Base-by-base conservation (phyloP, 2,329 filamentous ascomycete species). In the Xylariales sp. region DNA sequence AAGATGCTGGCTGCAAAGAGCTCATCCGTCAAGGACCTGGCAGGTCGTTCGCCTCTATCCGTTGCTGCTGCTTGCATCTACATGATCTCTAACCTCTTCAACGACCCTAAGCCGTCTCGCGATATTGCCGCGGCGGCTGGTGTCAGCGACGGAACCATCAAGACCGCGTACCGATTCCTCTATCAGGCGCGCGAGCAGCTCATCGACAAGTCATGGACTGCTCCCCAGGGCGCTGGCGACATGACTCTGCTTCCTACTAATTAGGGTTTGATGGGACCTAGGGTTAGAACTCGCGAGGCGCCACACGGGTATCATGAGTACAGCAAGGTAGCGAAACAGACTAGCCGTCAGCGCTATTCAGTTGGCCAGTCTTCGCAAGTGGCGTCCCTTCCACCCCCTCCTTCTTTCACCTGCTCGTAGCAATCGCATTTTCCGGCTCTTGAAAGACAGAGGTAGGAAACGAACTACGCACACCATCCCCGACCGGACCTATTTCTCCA, bases 21-120 rank as follows among this genome's bases (percentile, higher is more conserved):
- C 51, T 83, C 82, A 18, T 77, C 79, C 36, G 82, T 88, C 46
- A 85, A 87, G 45, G 84, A 88, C 42, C 77, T 97, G 46, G 90
- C 91, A 25, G 93, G 93, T 51, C 88, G 93, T 45, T 97, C 91
- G 44, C 93, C 93, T 15, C 73, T 98, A 36, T 96, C 91, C 1
- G 88, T 94, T 46, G 91, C 94, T 5, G 91, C 90, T 14, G 90
- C 93, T 22, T 95, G 89, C 62, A 96, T 98, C 63, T 98, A 93
- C 72, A 93, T 97, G 81, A 86, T 91, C 4, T 89, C 88, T 21
- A 82, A 91, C 57, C 74, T 97, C 27, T 84, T 95, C 69, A 86
- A 84, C 42, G 79, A 93, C 51, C 73, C 80, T 15, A 86, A 86
- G 55, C 73, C 79, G 5, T 85, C 88, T n/a, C 90, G 90, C 62